A percentile compares a stretch with the other conserved stretches of the same genome.
These are phyloP conservation scores for Xylaria sp. DNA, from an alignment of 2,329 filamentous ascomycete genomes.

Conservation along the genomic window DNA sequence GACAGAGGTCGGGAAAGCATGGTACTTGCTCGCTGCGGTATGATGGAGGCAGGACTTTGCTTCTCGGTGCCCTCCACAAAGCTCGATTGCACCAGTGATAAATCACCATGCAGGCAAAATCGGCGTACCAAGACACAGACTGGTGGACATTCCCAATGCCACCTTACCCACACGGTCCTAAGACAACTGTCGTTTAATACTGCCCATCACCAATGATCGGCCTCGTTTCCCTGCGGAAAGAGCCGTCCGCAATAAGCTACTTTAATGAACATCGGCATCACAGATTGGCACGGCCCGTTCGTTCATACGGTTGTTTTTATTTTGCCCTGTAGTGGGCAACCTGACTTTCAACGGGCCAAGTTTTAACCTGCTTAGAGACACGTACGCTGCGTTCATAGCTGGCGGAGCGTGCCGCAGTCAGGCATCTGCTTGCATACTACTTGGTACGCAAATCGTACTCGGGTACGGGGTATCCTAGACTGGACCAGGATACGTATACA, in stretches of 20 bases:
- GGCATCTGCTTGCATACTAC: not conserved
- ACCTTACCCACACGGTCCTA: conserved; percentile 23
- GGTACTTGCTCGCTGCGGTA: conserved; percentile 20
- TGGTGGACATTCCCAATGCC: conserved; percentile 13
- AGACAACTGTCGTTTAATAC: conserved; percentile 20
- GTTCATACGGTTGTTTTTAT: not conserved
- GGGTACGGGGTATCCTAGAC: not conserved
- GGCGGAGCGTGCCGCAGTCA: not conserved
- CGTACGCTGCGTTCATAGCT: not conserved
- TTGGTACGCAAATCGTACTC: too few relatives aligned
- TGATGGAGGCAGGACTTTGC: conserved; percentile 7
- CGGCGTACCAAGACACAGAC: conserved; percentile 3
- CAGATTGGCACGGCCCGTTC: not conserved
- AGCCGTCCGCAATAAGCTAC: conserved; percentile 15
- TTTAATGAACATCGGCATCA: not conserved
- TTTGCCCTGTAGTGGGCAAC: not conserved
- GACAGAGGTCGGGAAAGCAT: conserved; percentile 13
- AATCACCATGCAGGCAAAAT: conserved; percentile 9
- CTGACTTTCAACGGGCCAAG: not conserved
- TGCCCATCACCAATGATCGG: not conserved
- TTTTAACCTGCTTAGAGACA: not conserved
- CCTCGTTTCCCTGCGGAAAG: conserved; percentile 2
- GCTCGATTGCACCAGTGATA: conserved; percentile 11
- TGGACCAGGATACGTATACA: not conserved
- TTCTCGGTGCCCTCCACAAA: conserved; percentile 3